These are phyloP conservation scores for Echinosophora koreensis DNA, from an alignment of 306 rosid genomes.

Conservation along the genomic window DNA sequence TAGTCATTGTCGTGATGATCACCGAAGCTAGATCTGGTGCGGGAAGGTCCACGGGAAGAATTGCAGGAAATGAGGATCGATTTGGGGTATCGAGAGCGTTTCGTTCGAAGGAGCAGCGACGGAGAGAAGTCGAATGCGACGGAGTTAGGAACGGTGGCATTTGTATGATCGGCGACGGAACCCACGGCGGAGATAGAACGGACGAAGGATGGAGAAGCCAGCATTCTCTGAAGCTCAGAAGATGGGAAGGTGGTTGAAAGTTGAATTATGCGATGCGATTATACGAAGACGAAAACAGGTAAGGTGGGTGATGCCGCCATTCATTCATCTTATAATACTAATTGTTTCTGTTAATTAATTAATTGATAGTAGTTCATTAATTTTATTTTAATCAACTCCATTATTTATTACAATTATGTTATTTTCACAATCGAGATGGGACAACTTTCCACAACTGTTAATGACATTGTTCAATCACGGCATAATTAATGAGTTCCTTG, in stretches of 20 bases:
- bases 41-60: conserved; percentile 56
- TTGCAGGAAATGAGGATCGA: conserved; percentile 64
- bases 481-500: no score
- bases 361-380: no score
- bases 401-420: no score
- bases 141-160: conserved; percentile 45
- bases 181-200: conserved; percentile 49
- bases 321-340: no score
- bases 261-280: background rate
- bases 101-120: conserved; percentile 46
- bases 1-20: conserved; percentile 59
- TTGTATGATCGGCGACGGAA: conserved; percentile 57
- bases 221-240: conserved; percentile 50
- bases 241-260: background rate
- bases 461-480: no score
- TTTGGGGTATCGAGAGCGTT: conserved; percentile 51
- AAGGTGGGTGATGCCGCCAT: background rate
- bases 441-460: no score
- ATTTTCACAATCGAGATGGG: no score
- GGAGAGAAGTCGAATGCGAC: conserved; percentile 48
- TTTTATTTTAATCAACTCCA: no score
- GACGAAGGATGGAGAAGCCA: conserved; percentile 43
- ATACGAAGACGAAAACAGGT: background rate
- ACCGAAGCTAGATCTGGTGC: conserved; percentile 56
- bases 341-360: no score